Percentiles rank a stretch among this genome's conserved stretches.
phyloP scores from a whole-genome alignment of 2,329 filamentous ascomycete species.

The Epichloe scottii region DNA sequence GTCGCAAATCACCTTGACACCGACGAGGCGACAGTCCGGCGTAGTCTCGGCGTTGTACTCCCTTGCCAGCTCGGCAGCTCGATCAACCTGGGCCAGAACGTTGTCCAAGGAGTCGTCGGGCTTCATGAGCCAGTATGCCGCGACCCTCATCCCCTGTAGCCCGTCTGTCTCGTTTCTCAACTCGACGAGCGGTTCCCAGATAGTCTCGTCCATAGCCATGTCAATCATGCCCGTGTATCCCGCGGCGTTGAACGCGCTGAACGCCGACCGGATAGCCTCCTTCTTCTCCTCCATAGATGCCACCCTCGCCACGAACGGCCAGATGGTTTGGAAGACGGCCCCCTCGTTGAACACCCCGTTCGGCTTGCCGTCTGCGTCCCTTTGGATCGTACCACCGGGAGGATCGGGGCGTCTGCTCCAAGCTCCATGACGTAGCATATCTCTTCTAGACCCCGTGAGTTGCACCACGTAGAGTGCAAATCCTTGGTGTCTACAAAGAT shows the following conservation, averaged over 20 bases:
- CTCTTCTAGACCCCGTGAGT: slow-evolving; percentile 35
- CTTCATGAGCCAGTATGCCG: slow-evolving; percentile 45
- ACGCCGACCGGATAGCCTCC: slow-evolving; percentile 33
- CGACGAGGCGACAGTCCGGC: slow-evolving; percentile 36
- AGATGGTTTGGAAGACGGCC: slow-evolving; percentile 38
- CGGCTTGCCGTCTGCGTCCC: slow-evolving; percentile 33
- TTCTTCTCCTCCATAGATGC: slow-evolving; percentile 35
- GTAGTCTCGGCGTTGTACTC: slow-evolving; percentile 22
- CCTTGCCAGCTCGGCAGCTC: slow-evolving; percentile 31
- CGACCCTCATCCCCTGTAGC: slow-evolving; percentile 28
- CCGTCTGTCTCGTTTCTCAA: slow-evolving; percentile 23
- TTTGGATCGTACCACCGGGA: slow-evolving; percentile 37
- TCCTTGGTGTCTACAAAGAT: slow-evolving; percentile 46
- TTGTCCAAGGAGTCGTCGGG: slow-evolving; percentile 28
- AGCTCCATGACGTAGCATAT: slow-evolving; percentile 25
- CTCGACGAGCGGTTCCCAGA: slow-evolving; percentile 38
- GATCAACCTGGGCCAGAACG: slow-evolving; percentile 34
- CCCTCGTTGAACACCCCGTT: slow-evolving; percentile 40
- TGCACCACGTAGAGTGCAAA: slow-evolving; percentile 45
- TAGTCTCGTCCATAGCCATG: slow-evolving; percentile 49
- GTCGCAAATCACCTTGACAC: slow-evolving; percentile 53
- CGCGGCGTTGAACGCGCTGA: slow-evolving; percentile 35
- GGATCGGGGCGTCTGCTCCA: slow-evolving; percentile 30
- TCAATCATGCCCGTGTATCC: slow-evolving; percentile 45
- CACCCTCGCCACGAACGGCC: slow-evolving; percentile 39